phyloP scores from a whole-genome alignment of 2,329 filamentous ascomycete genomes.

The Arthrobotrys entomopaga region DNA sequence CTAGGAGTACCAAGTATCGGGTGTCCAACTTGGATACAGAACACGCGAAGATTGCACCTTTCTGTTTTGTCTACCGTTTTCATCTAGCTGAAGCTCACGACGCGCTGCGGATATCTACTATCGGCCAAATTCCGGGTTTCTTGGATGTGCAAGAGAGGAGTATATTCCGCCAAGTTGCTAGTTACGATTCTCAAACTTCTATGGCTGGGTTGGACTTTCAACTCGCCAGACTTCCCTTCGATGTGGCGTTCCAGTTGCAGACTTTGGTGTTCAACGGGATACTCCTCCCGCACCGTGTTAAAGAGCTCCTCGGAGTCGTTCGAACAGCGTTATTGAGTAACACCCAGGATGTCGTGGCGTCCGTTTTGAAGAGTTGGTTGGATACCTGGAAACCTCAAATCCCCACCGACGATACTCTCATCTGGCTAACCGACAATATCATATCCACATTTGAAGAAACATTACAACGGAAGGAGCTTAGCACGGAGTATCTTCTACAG shows the following conservation, averaged over 20 bases:
- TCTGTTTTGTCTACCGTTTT: slow-evolving; percentile 67
- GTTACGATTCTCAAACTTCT: slow-evolving; percentile 54
- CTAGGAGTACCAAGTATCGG: slow-evolving; percentile 5
- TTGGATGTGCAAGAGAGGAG: not conserved
- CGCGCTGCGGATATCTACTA: slow-evolving; percentile 58
- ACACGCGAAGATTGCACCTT: slow-evolving; percentile 63
- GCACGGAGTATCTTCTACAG: slow-evolving; percentile 49
- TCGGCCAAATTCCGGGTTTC: slow-evolving; percentile 52
- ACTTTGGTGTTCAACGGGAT: slow-evolving; percentile 72
- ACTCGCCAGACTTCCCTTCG: slow-evolving; percentile 64
- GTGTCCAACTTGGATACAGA: slow-evolving; percentile 60
- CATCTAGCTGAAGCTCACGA: slow-evolving; percentile 58
- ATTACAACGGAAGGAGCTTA: slow-evolving; percentile 57
- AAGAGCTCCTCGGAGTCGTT: slow-evolving; percentile 65
- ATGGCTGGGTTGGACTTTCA: slow-evolving; percentile 61
- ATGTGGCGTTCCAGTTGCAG: slow-evolving; percentile 71
- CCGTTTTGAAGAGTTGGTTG: slow-evolving; percentile 68
- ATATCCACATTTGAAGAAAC: slow-evolving; percentile 61
- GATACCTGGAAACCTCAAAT: slow-evolving; percentile 67
- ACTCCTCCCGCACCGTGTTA: slow-evolving; percentile 68
- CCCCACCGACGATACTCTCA: slow-evolving; percentile 68
- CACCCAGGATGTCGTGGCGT: slow-evolving; percentile 56
- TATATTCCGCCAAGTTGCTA: slow-evolving; percentile 20
- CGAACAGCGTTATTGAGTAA: slow-evolving; percentile 11
- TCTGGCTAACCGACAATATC: slow-evolving; percentile 64